A percentile compares a stretch with the other conserved stretches of the same genome.
phyloP scores from a whole-genome alignment of 495 filamentous ascomycete genomes.

The Hamigera avellanea region DNA sequence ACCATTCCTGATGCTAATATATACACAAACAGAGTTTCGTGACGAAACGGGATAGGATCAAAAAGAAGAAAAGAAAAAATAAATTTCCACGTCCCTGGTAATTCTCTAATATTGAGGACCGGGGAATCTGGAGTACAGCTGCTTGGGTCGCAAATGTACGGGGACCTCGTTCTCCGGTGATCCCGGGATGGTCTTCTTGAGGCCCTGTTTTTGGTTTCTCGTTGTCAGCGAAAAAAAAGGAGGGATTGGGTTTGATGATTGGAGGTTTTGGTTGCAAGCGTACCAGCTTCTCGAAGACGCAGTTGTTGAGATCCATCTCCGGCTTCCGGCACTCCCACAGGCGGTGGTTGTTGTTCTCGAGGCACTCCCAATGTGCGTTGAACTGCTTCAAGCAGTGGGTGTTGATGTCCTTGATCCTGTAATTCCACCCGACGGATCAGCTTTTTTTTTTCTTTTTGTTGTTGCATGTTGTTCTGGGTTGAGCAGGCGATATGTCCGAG shows the following conservation, averaged over 20 bases:
- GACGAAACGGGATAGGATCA: slow-evolving; percentile 14
- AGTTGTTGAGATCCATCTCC: slow-evolving; percentile 79
- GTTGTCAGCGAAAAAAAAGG: not conserved
- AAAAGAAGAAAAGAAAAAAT: slow-evolving; percentile 9
- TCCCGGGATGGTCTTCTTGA: slow-evolving; percentile 85
- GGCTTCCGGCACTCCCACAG: slow-evolving; percentile 75
- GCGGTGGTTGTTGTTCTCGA: slow-evolving; percentile 96
- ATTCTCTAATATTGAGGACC: slow-evolving; percentile 31
- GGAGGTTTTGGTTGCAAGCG: too few species aligned
- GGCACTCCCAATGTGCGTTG: slow-evolving; percentile 82
- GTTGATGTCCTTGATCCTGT: slow-evolving; percentile 88
- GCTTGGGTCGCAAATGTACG: slow-evolving; percentile 69
- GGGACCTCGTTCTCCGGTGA: slow-evolving; percentile 64
- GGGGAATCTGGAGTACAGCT: slow-evolving; percentile 56
- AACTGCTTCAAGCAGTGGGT: slow-evolving; percentile 86
- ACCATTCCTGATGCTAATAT: slow-evolving; percentile 34
- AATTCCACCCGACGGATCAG: slow-evolving; percentile 5
- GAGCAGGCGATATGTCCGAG: too few species aligned
- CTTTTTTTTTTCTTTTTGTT: slow-evolving; percentile 2
- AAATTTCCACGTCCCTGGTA: too few species aligned
- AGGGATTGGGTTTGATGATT: too few species aligned
- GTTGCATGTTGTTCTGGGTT: too few species aligned
- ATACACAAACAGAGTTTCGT: slow-evolving; percentile 30
- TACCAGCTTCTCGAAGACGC: slow-evolving; percentile 92
- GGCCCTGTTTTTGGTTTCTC: slow-evolving; percentile 41